Base-by-base conservation (phyloP, 345 rosid species). In the Salix viminalis region DNA sequence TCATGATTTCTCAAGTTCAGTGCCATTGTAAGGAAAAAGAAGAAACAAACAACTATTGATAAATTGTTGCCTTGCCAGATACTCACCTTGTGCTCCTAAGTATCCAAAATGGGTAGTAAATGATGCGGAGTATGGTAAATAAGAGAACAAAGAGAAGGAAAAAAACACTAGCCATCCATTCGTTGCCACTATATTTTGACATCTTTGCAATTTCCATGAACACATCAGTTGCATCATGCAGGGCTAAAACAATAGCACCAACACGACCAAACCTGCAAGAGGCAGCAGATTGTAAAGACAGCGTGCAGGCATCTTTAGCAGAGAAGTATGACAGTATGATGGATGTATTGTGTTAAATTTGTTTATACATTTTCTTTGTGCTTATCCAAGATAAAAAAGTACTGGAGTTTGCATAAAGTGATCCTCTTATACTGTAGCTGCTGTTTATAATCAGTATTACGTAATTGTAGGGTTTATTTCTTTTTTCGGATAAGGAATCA, bases 151-250 rank as follows among this genome's bases (percentile, higher is more conserved):
- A 91, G 67, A 85, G 70, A 68, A 85, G 28, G 71, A 92, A 91
- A 8, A 78, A 84, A 62, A 86, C 30, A 83, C 87, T 86, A 54
- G 96, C 88, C 39, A 80, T 66, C 79, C 78, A 30, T 79, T 94
- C 91, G 39, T 79, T 83, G 69, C 98, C 97, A 67, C 91, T 85
- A 71, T 92, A 94, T 75, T 85, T 89, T n/a, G 96, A 94, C 93
- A 94, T 89, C 86, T 94, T 94, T 70, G 85, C 97, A 1, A 88
- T 64, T 85, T 94, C 98, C 71, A 94, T 78, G 85, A 90, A 89
- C 72, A 87, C 86, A 84, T 94, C 96, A 69, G 84, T 86, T 7
- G 86, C 97, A 12, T 92, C 97, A 77, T 92, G 97, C 75, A 92
- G 85, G 65, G 94, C 94, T 69, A 91, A 77, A 76, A 89, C 82